phyloP scores from a whole-genome alignment of 1,284 basidiomycete genomes.

The Stygiomarasmius scandens region DNA sequence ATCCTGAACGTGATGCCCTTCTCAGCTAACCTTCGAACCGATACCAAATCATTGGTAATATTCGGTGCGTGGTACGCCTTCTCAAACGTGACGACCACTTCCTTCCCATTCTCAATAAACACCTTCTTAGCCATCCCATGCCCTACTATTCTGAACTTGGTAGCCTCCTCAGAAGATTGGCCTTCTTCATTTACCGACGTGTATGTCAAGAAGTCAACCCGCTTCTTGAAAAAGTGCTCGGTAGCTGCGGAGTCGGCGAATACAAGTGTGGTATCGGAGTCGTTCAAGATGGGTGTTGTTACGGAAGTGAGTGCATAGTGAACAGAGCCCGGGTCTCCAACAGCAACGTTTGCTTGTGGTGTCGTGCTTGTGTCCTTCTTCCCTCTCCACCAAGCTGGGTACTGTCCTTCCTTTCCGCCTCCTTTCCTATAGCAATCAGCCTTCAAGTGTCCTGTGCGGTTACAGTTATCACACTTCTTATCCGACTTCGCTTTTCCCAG shows the following conservation, averaged over 20 bases:
- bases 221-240: slow-evolving; percentile 5
- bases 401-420: slow-evolving; percentile 10
- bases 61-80: slow-evolving; percentile 2
- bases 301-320: neutral
- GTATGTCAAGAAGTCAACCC: slow-evolving; percentile 9
- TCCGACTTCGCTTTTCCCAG: neutral
- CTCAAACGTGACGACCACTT: neutral
- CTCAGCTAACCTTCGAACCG: neutral
- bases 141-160: slow-evolving; percentile 2
- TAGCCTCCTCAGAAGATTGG: neutral
- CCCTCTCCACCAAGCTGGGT: slow-evolving; percentile 8
- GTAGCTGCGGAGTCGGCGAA: slow-evolving; percentile 4
- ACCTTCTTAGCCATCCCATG: slow-evolving; percentile 3
- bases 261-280: neutral
- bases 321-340: neutral
- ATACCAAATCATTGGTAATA: slow-evolving; percentile 1
- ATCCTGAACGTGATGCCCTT: neutral
- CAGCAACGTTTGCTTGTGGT: neutral
- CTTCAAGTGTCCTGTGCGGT: neutral
- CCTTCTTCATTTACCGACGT: neutral
- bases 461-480: neutral
- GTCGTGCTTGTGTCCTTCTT: neutral
- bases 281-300: too few species aligned
- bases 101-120: neutral
- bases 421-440: slow-evolving; percentile 5